Conservation (phyloP, 2,329 filamentous ascomycete genomes). For the Thelonectria olida region DNA sequence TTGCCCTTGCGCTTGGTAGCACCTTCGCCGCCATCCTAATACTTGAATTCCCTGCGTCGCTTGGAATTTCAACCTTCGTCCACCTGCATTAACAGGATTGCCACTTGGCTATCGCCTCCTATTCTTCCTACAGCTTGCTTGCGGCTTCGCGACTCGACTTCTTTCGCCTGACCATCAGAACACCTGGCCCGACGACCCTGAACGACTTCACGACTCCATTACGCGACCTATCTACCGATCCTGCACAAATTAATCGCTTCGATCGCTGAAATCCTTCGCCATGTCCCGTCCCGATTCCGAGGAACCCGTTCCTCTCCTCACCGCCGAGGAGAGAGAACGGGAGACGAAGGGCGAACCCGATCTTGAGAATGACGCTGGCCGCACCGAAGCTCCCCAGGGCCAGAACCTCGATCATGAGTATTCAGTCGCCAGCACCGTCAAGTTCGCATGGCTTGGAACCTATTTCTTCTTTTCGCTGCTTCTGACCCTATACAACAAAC, state of each 20-base stretch:
- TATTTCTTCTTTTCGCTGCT: slow-evolving; percentile 61
- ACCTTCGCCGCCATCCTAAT: background rate
- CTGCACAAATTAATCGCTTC: background rate
- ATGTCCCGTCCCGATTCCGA: slow-evolving; percentile 47
- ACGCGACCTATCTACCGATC: background rate
- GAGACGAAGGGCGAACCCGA: slow-evolving; percentile 45
- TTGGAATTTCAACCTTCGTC: background rate
- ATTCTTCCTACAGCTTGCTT: background rate
- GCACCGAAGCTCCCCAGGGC: slow-evolving; percentile 39
- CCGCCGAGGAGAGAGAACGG: slow-evolving; percentile 43
- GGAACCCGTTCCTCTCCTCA: slow-evolving; percentile 44
- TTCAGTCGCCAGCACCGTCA: slow-evolving; percentile 54
- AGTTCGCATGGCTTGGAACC: slow-evolving; percentile 59
- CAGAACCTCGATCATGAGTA: slow-evolving; percentile 56
- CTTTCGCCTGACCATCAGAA: background rate
- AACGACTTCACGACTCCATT: slow-evolving; percentile 7
- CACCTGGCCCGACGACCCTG: slow-evolving; percentile 14
- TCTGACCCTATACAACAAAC: slow-evolving; percentile 68
- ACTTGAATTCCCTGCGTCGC: background rate
- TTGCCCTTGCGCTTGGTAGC: background rate
- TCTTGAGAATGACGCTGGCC: slow-evolving; percentile 44
- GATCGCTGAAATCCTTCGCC: slow-evolving; percentile 11
- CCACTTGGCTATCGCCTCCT: background rate
- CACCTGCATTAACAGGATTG: background rate
- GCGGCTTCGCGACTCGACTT: background rate